phyloP scores from a whole-genome alignment of 2,329 filamentous ascomycete genomes.

The Pseudovirgaria hyperparasitica region DNA sequence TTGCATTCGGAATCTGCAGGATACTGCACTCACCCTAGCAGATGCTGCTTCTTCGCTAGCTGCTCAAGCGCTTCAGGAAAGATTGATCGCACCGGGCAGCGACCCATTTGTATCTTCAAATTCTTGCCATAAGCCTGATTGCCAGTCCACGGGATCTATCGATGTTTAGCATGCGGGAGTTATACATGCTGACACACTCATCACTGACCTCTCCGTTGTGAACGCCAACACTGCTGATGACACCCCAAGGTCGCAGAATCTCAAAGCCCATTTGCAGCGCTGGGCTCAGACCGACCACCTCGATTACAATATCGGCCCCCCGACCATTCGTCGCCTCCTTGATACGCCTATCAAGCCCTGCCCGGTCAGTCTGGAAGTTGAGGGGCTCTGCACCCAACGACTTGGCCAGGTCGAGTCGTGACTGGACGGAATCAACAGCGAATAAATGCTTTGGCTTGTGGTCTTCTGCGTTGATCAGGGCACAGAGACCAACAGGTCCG shows the following conservation, averaged over 20 bases:
- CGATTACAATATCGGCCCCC: slow-evolving; percentile 72
- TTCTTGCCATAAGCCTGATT: slow-evolving; percentile 39
- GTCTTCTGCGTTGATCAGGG: slow-evolving; percentile 63
- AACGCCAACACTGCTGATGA: slow-evolving; percentile 35
- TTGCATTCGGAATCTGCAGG: slow-evolving; percentile 1
- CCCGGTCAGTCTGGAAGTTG: slow-evolving; percentile 58
- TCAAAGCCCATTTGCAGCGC: slow-evolving; percentile 36
- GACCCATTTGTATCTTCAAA: slow-evolving; percentile 35
- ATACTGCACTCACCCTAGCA: slow-evolving; percentile 26
- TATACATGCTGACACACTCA: neutral
- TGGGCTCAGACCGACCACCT: slow-evolving; percentile 35
- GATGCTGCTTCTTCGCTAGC: slow-evolving; percentile 35
- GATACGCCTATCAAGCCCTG: slow-evolving; percentile 54
- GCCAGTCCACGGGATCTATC: slow-evolving; percentile 32
- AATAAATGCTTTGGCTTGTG: slow-evolving; percentile 64
- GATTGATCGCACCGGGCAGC: slow-evolving; percentile 37
- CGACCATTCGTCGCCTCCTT: slow-evolving; percentile 64
- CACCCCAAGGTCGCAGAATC: slow-evolving; percentile 35
- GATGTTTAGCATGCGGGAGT: neutral
- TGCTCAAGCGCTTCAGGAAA: slow-evolving; percentile 34
- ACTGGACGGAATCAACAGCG: slow-evolving; percentile 66
- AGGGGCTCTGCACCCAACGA: slow-evolving; percentile 69
- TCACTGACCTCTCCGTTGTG: slow-evolving; percentile 30
- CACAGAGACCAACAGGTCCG: slow-evolving; percentile 69
- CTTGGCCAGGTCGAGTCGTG: slow-evolving; percentile 59